These are phyloP conservation scores for Zymoseptoria crescenta DNA, from an alignment of 2,329 filamentous ascomycete species.

Conservation along the genomic window DNA sequence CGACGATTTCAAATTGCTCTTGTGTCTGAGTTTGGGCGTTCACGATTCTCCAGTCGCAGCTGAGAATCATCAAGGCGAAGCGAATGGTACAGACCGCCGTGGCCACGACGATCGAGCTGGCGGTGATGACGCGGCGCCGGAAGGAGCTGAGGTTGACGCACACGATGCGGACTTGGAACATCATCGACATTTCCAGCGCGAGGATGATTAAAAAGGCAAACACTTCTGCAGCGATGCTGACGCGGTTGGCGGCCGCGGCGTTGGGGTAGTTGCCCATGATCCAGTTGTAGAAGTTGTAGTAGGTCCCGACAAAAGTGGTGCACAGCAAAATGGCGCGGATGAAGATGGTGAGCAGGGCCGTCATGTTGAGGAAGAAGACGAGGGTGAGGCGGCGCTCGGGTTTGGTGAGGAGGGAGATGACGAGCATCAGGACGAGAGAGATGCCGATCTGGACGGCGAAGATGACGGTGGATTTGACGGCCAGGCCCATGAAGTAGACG, in stretches of 20 bases:
- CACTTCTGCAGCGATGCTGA: conserved; percentile 42
- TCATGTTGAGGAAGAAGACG: conserved; percentile 58
- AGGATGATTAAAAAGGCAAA: conserved; percentile 47
- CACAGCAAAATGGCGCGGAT: conserved; percentile 51
- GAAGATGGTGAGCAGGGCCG: conserved; percentile 53
- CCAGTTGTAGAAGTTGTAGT: conserved; percentile 44
- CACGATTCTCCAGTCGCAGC: conserved; percentile 27
- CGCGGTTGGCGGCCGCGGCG: conserved; percentile 7
- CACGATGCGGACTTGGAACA: conserved; percentile 57
- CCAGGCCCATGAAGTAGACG: conserved; percentile 41
- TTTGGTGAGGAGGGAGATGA: conserved; percentile 61
- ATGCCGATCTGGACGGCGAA: conserved; percentile 66
- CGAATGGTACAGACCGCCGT: conserved; percentile 47
- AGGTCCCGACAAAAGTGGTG: conserved; percentile 54
- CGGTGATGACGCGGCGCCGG: conserved; percentile 41
- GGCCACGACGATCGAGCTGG: conserved; percentile 42
- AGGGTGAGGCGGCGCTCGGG: conserved; percentile 55
- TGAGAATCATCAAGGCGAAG: conserved; percentile 45
- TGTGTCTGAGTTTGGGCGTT: conserved; percentile 9
- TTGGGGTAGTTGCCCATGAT: conserved; percentile 20
- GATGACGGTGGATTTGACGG: conserved; percentile 47
- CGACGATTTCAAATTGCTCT: conserved; percentile 13
- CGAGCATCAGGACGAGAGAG: conserved; percentile 54
- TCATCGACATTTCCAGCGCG: conserved; percentile 51
- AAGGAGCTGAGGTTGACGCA: conserved; percentile 41